Evolutionary conservation across 768 basidiomycete species (phyloP).

Genomic region (Leucocoprinus sp.): DNA sequence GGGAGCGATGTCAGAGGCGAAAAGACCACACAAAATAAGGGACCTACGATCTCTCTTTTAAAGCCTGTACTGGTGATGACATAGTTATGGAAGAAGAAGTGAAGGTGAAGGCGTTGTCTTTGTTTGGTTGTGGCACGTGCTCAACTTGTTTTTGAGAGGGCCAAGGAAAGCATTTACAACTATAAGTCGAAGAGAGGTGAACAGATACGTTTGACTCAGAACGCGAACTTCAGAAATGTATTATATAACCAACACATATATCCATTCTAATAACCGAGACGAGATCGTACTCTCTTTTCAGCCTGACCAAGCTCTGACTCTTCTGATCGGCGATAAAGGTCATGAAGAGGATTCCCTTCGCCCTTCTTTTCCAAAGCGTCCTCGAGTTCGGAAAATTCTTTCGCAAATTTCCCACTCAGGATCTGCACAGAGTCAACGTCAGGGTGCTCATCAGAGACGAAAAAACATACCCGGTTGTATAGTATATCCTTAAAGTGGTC

Average conservation of each 20-base stretch:
- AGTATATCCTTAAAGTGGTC: conserved; percentile 52
- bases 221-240: too few species aligned
- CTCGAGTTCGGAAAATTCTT: conserved; percentile 48
- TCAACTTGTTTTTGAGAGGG: too few species aligned
- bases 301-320: conserved; percentile 48
- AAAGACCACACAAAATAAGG: background rate
- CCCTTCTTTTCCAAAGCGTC: conserved; percentile 50
- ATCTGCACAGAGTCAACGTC: conserved; percentile 28
- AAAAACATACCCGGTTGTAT: conserved; percentile 38
- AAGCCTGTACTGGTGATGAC: conserved; percentile 56
- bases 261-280: conserved; percentile 29
- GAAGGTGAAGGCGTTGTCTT: conserved; percentile 5
- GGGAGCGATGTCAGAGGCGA: conserved; percentile 10
- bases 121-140: conserved; percentile 8
- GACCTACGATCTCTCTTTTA: conserved; percentile 54
- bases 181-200: too few species aligned
- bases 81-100: conserved; percentile 19
- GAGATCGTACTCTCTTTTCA: conserved; percentile 48
- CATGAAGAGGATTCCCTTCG: conserved; percentile 43
- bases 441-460: background rate
- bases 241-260: too few species aligned
- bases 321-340: conserved; percentile 42
- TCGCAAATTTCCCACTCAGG: conserved; percentile 50
- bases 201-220: too few species aligned
- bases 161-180: too few species aligned